Conservation (phyloP, 805 yeast species). For the Maudiozyma serrabonitensis region DNA sequence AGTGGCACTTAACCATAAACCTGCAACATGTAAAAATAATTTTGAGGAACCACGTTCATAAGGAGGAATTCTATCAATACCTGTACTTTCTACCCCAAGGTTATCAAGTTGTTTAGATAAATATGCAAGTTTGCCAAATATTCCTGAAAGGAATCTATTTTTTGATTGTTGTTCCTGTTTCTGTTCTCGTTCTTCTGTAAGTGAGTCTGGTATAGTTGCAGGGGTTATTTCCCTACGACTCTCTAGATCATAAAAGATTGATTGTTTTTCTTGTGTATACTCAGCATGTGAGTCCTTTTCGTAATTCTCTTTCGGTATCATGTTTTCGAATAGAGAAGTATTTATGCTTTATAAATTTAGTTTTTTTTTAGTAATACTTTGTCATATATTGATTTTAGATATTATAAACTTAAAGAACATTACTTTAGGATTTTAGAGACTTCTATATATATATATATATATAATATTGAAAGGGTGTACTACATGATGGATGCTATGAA, state of each 20-base stretch:
- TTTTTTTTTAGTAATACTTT: too few relatives aligned
- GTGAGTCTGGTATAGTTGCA: neutral
- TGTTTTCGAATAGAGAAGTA: too few relatives aligned
- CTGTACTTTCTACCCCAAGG: conserved; percentile 64
- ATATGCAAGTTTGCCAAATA: neutral
- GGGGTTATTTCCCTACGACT: neutral
- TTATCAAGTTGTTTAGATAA: conserved; percentile 42
- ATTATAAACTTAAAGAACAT: too few relatives aligned
- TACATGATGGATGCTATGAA: too few relatives aligned
- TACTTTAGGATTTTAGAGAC: too few relatives aligned
- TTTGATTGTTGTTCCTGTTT: too few relatives aligned
- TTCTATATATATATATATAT: too few relatives aligned
- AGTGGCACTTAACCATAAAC: conserved; percentile 78
- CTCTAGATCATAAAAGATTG: neutral
- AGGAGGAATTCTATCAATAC: conserved; percentile 67
- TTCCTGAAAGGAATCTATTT: neutral
- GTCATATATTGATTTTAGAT: too few relatives aligned
- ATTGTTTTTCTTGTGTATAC: neutral
- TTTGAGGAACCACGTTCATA: conserved; percentile 45
- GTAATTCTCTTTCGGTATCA: too few relatives aligned
- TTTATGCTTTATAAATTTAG: too few relatives aligned
- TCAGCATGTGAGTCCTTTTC: too few relatives aligned
- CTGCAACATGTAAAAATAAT: conserved; percentile 42
- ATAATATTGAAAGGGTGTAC: too few relatives aligned
- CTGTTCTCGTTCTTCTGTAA: neutral